Evolutionary conservation across 441 rosid species (phyloP).

Genomic region (Aleurites moluccanus): DNA sequence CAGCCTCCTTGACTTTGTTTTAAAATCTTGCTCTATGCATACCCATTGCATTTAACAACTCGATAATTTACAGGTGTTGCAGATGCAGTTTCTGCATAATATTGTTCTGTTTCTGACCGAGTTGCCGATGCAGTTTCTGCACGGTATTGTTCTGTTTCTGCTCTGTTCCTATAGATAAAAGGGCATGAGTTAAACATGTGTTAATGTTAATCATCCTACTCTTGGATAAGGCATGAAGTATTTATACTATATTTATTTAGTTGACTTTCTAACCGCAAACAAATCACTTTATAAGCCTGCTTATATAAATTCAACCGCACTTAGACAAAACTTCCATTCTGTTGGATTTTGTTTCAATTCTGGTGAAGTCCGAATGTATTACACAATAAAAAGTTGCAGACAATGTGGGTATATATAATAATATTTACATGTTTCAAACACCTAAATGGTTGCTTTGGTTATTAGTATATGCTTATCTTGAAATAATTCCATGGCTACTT

Average conservation of each 20-base stretch:
- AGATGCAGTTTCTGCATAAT: conserved; percentile 2
- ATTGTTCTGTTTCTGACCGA: too few relatives aligned
- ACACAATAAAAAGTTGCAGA: conserved; percentile 5
- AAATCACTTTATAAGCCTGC: conserved; percentile 15
- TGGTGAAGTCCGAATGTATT: conserved; percentile 7
- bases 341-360: conserved; percentile 11
- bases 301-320: not conserved
- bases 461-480: not conserved
- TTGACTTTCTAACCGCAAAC: conserved; percentile 8
- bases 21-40: too few relatives aligned
- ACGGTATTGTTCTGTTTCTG: conserved; percentile 11
- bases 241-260: not conserved
- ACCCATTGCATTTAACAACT: too few relatives aligned
- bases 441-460: not conserved
- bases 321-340: conserved; percentile 6
- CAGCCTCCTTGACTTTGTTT: too few relatives aligned
- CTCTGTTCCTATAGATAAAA: not conserved
- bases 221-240: not conserved
- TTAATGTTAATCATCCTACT: not conserved
- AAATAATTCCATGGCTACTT: conserved; percentile 2
- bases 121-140: not conserved
- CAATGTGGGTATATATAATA: too few relatives aligned
- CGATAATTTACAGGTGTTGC: not conserved
- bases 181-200: not conserved
- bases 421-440: too few relatives aligned